Percentiles rank a stretch among this genome's conserved stretches.
These are phyloP conservation scores for Pseudocercospora ulei DNA, from an alignment of 2,329 filamentous ascomycete genomes.

Conservation along the genomic window DNA sequence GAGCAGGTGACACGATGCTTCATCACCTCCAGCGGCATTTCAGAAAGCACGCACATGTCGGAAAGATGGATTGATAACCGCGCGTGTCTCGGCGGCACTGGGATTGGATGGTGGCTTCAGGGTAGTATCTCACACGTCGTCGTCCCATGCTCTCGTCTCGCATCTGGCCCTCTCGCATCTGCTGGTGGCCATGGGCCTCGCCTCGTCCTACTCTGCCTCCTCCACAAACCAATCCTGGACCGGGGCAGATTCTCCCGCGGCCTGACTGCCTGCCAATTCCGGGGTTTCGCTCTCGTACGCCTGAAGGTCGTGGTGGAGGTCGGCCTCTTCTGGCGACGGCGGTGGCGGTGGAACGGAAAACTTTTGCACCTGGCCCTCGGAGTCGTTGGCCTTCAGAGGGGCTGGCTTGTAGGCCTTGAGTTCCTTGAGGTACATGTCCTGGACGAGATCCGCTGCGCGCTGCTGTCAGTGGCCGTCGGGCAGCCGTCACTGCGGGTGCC, in stretches of 20 bases:
- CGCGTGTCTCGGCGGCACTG: constrained; percentile 8
- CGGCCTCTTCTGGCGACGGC: constrained; percentile 81
- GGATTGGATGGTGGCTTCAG: constrained; percentile 15
- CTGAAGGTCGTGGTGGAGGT: constrained; percentile 83
- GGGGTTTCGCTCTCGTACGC: constrained; percentile 90
- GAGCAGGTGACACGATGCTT: no score
- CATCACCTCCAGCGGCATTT: no score
- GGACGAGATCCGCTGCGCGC: constrained; percentile 79
- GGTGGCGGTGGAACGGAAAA: constrained; percentile 74
- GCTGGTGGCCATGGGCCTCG: constrained; percentile 15
- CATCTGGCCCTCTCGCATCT: background rate
- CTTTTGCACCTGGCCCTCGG: constrained; percentile 82
- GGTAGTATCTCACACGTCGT: constrained; percentile 15
- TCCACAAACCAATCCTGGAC: constrained; percentile 55
- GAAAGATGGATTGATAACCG: no score
- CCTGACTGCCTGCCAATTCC: constrained; percentile 81
- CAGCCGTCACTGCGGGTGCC: constrained; percentile 15
- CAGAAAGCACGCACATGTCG: no score
- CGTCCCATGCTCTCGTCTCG: background rate
- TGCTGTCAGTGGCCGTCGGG: constrained; percentile 10
- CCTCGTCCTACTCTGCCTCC: constrained; percentile 17
- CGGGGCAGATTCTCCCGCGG: constrained; percentile 51
- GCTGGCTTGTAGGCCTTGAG: constrained; percentile 89
- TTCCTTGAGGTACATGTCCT: constrained; percentile 94
- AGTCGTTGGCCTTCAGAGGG: constrained; percentile 71